These are phyloP conservation scores for Eucalyptus erythrocorys DNA, from an alignment of 345 rosid genomes.

Conservation along the genomic window DNA sequence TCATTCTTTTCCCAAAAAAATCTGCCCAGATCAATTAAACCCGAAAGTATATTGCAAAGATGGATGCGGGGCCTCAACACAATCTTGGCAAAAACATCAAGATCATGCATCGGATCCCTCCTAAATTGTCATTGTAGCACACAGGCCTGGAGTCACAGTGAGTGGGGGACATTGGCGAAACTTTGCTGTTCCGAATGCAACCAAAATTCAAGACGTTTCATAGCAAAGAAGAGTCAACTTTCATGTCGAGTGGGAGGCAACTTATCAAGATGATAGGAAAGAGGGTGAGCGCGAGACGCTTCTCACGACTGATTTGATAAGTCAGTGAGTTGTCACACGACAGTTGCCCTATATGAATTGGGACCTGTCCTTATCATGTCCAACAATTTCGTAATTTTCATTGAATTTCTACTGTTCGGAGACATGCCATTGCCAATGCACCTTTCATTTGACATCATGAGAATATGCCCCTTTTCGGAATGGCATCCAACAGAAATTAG, in stretches of 20 bases:
- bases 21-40: neutral
- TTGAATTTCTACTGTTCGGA: too few species aligned
- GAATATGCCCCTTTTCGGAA: neutral
- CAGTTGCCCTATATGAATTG: neutral
- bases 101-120: neutral
- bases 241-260: neutral
- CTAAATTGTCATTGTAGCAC: neutral
- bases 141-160: neutral
- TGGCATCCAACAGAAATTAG: neutral
- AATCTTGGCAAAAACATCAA: neutral
- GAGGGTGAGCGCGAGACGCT: neutral
- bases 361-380: neutral
- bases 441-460: neutral
- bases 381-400: neutral
- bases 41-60: neutral
- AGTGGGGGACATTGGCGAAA: neutral
- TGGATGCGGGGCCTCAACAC: neutral
- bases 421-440: neutral
- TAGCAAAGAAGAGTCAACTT: neutral
- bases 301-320: neutral
- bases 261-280: neutral
- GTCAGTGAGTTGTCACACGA: neutral
- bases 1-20: neutral
- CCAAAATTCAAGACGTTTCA: neutral
- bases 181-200: neutral